Conservation (phyloP, 2,329 filamentous ascomycete species). For the Balansia obtecta region DNA sequence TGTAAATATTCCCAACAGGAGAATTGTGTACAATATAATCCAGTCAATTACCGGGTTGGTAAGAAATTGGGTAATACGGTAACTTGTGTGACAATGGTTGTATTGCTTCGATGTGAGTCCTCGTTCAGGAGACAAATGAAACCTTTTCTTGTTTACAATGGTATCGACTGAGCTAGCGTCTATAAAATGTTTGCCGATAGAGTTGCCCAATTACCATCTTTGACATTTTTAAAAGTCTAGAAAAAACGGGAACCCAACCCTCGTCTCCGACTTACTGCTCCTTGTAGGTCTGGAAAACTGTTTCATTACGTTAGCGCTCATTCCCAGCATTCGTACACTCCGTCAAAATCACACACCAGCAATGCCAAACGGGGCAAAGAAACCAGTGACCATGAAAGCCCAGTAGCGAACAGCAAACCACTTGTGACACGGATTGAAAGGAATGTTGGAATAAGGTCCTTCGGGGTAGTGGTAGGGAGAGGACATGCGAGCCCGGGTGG, state of each 20-base stretch:
- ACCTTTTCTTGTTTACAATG: conserved; percentile 12
- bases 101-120: background rate
- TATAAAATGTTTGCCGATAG: conserved; percentile 19
- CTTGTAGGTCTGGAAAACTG: conserved; percentile 38
- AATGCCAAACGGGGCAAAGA: conserved; percentile 51
- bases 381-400: conserved; percentile 48
- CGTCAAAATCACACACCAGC: conserved; percentile 35
- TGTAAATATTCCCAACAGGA: background rate
- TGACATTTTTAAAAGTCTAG: conserved; percentile 10
- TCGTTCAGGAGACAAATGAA: conserved; percentile 11
- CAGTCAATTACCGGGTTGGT: background rate
- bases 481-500: conserved; percentile 71
- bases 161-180: conserved; percentile 17
- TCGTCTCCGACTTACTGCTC: conserved; percentile 17
- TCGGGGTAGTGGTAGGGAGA: conserved; percentile 98
- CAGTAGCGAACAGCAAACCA: conserved; percentile 79
- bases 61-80: background rate
- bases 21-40: background rate
- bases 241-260: conserved; percentile 6
- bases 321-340: background rate
- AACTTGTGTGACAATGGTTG: background rate
- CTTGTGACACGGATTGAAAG: conserved; percentile 90
- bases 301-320: conserved; percentile 4
- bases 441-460: conserved; percentile 86
- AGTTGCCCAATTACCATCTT: conserved; percentile 13